These are phyloP conservation scores for Austropuccinia psidii DNA, from an alignment of 1,284 basidiomycete genomes.

Conservation along the genomic window DNA sequence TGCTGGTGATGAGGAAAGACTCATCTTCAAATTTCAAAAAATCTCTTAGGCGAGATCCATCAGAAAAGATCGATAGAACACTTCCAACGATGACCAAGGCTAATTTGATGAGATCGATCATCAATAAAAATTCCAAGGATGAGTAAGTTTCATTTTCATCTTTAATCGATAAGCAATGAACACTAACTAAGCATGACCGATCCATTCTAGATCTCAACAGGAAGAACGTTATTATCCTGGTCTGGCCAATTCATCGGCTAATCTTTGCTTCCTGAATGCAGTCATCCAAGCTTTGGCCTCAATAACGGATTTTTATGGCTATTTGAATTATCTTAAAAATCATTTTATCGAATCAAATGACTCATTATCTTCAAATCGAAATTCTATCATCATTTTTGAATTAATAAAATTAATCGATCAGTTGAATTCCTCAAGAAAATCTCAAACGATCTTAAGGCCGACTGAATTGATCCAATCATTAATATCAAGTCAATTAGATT, in stretches of 20 bases:
- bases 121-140: too few relatives aligned
- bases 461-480: slow-evolving; percentile 35
- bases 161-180: too few relatives aligned
- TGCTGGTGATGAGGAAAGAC: too few relatives aligned
- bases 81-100: too few relatives aligned
- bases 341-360: slow-evolving; percentile 53
- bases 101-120: too few relatives aligned
- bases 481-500: slow-evolving; percentile 46
- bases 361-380: slow-evolving; percentile 58
- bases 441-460: slow-evolving; percentile 56
- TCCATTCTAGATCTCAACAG: too few relatives aligned
- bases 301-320: slow-evolving; percentile 63
- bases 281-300: slow-evolving; percentile 84
- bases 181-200: too few relatives aligned
- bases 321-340: slow-evolving; percentile 58
- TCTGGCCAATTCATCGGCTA: slow-evolving; percentile 85
- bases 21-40: too few relatives aligned
- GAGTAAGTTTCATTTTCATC: too few relatives aligned
- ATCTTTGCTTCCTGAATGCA: slow-evolving; percentile 90
- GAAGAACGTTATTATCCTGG: slow-evolving; percentile 65
- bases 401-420: slow-evolving; percentile 52
- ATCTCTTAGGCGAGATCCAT: too few relatives aligned
- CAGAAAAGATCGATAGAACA: too few relatives aligned
- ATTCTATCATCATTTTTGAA: slow-evolving; percentile 72
- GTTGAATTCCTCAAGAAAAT: slow-evolving; percentile 45